Conservation (phyloP, 2,329 filamentous ascomycete genomes). For the Neurospora sp. region DNA sequence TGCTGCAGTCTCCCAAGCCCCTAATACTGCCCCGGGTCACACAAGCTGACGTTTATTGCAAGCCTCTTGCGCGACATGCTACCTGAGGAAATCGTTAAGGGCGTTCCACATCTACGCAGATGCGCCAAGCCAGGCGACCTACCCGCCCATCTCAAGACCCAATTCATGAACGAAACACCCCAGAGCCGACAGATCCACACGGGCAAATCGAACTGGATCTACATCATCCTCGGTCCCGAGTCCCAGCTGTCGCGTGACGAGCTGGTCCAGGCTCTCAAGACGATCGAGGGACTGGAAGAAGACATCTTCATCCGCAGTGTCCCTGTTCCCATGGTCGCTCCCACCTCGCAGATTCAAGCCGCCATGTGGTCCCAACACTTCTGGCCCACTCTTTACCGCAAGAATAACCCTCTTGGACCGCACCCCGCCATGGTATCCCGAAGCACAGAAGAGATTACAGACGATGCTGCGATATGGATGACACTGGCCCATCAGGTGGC, state of each 20-base stretch:
- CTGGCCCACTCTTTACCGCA: conserved; percentile 80
- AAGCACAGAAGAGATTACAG: conserved; percentile 57
- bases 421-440: conserved; percentile 67
- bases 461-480: conserved; percentile 58
- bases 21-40: not conserved
- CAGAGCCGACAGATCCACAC: conserved; percentile 47
- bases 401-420: conserved; percentile 78
- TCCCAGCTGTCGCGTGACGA: conserved; percentile 44
- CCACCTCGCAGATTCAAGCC: conserved; percentile 67
- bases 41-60: conserved; percentile 20
- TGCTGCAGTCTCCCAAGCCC: not conserved
- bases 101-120: conserved; percentile 62
- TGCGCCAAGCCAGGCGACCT: conserved; percentile 65
- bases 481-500: conserved; percentile 57
- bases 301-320: conserved; percentile 52
- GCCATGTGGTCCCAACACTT: conserved; percentile 65
- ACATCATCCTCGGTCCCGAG: conserved; percentile 45
- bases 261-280: conserved; percentile 36
- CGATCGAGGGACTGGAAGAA: conserved; percentile 40
- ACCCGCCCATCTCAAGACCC: conserved; percentile 53
- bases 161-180: conserved; percentile 49
- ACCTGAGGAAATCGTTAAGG: conserved; percentile 52
- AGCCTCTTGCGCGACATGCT: conserved; percentile 48
- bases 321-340: conserved; percentile 61
- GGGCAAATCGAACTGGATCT: conserved; percentile 50